phyloP scores from a whole-genome alignment of 139 green algal species.

The Closterium sp. region DNA sequence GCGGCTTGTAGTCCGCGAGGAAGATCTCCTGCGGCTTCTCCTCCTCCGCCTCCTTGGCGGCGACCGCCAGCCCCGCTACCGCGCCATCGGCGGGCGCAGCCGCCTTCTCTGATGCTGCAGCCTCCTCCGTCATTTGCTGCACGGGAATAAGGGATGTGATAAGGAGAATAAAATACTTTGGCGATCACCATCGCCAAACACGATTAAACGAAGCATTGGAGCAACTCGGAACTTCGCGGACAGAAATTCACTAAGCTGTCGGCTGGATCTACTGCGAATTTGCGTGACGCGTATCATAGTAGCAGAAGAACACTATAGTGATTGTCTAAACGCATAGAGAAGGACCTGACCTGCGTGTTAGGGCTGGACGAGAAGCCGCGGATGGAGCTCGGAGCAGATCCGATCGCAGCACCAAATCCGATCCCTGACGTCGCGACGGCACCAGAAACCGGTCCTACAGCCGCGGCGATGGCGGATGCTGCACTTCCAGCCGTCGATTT shows the following conservation, averaged over 20 bases:
- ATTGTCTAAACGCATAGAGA: neutral
- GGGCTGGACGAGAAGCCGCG: neutral
- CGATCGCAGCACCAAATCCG: neutral
- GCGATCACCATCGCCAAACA: neutral
- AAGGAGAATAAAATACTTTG: neutral
- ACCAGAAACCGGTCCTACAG: neutral
- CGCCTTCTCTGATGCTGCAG: neutral
- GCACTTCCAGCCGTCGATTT: neutral
- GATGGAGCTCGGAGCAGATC: neutral
- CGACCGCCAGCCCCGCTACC: neutral
- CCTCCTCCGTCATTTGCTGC: neutral
- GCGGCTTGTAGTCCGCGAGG: constrained; percentile 37
- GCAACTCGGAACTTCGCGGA: neutral
- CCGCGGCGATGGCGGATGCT: neutral
- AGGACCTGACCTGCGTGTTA: neutral
- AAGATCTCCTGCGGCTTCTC: constrained; percentile 40
- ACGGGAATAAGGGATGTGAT: neutral
- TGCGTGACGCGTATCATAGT: neutral
- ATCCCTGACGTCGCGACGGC: neutral
- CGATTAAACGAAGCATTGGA: neutral
- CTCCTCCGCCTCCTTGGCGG: neutral
- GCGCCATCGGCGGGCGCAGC: neutral
- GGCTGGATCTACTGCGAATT: neutral
- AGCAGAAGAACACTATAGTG: too few relatives aligned
- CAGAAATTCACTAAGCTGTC: neutral